These are phyloP conservation scores for Globisporangium alternatum DNA, from an alignment of 352 stramenopile genomes.

Conservation along the genomic window DNA sequence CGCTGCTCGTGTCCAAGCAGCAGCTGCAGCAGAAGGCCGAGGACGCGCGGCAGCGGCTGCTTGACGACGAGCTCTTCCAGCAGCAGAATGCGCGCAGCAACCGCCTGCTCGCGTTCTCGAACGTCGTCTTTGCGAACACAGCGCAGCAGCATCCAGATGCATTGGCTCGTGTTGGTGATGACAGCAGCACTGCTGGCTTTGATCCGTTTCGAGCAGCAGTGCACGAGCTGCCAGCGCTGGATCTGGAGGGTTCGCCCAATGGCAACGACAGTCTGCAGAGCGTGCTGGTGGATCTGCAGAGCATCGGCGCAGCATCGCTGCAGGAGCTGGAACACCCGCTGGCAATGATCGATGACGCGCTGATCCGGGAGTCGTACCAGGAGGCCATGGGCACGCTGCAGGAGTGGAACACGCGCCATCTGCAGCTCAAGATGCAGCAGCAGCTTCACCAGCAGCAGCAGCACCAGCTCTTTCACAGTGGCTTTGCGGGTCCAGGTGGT, in stretches of 20 bases:
- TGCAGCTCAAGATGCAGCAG: constrained; percentile 25
- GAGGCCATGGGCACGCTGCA: constrained; percentile 25
- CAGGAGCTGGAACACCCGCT: constrained; percentile 27
- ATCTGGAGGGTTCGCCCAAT: not conserved
- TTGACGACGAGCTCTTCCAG: constrained; percentile 32
- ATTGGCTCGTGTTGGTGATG: not conserved
- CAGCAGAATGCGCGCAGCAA: constrained; percentile 23
- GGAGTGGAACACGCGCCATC: constrained; percentile 32
- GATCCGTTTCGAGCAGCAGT: constrained; percentile 26
- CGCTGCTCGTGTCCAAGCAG: constrained; percentile 15
- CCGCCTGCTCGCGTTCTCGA: constrained; percentile 27
- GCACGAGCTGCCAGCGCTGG: constrained; percentile 25
- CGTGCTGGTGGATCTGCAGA: constrained; percentile 15
- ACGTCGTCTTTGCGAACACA: constrained; percentile 12
- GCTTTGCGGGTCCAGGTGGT: not conserved
- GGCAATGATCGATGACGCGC: constrained; percentile 22
- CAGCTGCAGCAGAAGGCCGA: constrained; percentile 21
- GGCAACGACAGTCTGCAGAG: constrained; percentile 9
- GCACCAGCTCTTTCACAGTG: constrained; percentile 4
- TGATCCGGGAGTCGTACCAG: constrained; percentile 27
- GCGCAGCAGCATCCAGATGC: not conserved
- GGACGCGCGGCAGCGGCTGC: constrained; percentile 21
- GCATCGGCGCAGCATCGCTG: constrained; percentile 1
- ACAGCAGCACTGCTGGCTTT: not conserved
- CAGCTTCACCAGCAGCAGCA: constrained; percentile 12